phyloP scores from a whole-genome alignment of 371 early-diverging fungal species.

The Dichotomocladium elegans region DNA sequence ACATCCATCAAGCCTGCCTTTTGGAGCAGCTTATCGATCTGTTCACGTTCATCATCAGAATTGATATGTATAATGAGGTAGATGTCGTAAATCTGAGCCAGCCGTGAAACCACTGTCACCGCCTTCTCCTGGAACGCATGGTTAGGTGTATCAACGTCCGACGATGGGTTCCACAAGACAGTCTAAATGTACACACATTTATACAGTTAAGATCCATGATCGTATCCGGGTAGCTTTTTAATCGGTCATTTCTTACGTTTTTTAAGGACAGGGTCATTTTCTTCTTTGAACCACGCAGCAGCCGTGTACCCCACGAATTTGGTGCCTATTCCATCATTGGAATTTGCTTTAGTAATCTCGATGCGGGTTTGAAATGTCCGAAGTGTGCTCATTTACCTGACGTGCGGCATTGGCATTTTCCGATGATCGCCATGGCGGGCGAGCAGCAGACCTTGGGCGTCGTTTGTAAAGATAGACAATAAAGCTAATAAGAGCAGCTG shows the following conservation, averaged over 20 bases:
- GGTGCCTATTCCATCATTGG: conserved; percentile 3
- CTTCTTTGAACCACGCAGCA: conserved; percentile 21
- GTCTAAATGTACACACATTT: conserved; percentile 20
- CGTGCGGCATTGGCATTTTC: conserved; percentile 1
- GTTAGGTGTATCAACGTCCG: conserved; percentile 41
- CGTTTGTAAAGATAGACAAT: conserved; percentile 14
- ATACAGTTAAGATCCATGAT: no score
- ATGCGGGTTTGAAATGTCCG: background rate
- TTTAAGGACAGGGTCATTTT: conserved; percentile 43
- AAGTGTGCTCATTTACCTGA: background rate
- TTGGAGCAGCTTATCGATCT: conserved; percentile 23
- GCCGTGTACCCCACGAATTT: conserved; percentile 23
- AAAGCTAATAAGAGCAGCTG: conserved; percentile 13
- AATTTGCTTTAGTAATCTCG: conserved; percentile 5
- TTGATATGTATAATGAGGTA: conserved; percentile 39
- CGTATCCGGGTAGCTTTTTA: no score
- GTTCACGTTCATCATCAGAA: conserved; percentile 30
- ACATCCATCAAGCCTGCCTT: conserved; percentile 5
- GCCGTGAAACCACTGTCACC: conserved; percentile 15
- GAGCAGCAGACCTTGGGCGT: background rate
- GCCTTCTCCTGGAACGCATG: conserved; percentile 44
- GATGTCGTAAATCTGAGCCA: conserved; percentile 33
- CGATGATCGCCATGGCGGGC: background rate
- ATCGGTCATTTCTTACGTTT: conserved; percentile 40
- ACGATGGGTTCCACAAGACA: conserved; percentile 50